Evolutionary conservation across 305 asterid genomes (phyloP).

Genomic region (Andrographis paniculata): DNA sequence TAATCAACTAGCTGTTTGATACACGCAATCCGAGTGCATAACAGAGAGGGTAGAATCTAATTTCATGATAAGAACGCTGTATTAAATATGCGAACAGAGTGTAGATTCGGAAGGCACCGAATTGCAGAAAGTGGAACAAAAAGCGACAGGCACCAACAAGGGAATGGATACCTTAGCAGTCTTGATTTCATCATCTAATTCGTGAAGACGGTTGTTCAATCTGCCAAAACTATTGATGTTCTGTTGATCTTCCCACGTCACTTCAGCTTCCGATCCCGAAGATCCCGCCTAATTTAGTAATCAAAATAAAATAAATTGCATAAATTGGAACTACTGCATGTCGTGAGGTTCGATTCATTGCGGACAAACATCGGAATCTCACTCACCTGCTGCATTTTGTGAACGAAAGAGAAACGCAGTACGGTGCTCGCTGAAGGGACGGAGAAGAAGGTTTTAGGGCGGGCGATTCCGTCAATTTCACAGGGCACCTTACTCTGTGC

Average conservation of each 20-base stretch:
- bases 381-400: conserved; percentile 70
- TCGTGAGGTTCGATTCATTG: background rate
- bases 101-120: too few species aligned
- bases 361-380: conserved; percentile 1
- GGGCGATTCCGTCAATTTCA: background rate
- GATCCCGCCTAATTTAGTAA: conserved; percentile 47
- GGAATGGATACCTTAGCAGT: conserved; percentile 51
- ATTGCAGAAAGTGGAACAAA: too few species aligned
- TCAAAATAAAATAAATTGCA: background rate
- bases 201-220: conserved; percentile 81
- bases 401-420: too few species aligned
- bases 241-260: conserved; percentile 97
- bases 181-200: conserved; percentile 88
- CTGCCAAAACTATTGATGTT: conserved; percentile 84
- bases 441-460: background rate
- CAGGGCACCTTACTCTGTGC: background rate
- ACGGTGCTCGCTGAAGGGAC: too few species aligned
- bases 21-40: too few species aligned
- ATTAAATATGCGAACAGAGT: too few species aligned
- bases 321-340: background rate
- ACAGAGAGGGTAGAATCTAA: too few species aligned
- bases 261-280: conserved; percentile 71
- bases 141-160: background rate
- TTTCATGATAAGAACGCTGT: too few species aligned
- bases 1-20: too few species aligned